phyloP scores from a whole-genome alignment of 2,329 filamentous ascomycete genomes.

The Venturia carpophila region DNA sequence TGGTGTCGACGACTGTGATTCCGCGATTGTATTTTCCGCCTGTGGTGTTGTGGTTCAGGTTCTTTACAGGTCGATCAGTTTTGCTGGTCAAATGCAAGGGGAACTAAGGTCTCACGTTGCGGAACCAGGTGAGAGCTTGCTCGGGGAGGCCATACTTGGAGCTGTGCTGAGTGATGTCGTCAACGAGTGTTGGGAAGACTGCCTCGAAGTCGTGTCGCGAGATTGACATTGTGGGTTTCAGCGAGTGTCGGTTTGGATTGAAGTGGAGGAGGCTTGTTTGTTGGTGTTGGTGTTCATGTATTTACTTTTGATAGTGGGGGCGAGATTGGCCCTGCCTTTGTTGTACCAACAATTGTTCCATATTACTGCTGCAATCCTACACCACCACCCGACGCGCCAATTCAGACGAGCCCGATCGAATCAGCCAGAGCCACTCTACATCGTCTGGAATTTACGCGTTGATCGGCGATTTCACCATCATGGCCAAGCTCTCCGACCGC shows the following conservation, averaged over 20 bases:
- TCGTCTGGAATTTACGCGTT: slow-evolving; percentile 2
- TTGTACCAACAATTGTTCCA: background rate
- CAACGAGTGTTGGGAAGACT: slow-evolving; percentile 77
- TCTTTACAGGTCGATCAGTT: slow-evolving; percentile 42
- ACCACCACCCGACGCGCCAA: background rate
- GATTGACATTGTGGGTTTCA: slow-evolving; percentile 49
- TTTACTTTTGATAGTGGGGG: slow-evolving; percentile 10
- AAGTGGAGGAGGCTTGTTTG: background rate
- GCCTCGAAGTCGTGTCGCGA: slow-evolving; percentile 82
- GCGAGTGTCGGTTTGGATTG: background rate
- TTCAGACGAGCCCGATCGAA: background rate
- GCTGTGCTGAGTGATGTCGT: slow-evolving; percentile 72
- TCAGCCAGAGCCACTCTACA: background rate
- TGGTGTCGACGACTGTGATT: slow-evolving; percentile 93
- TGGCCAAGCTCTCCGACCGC: slow-evolving; percentile 30
- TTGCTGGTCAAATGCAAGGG: background rate
- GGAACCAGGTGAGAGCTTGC: slow-evolving; percentile 77
- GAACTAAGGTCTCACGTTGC: slow-evolving; percentile 3
- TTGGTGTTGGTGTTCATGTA: background rate
- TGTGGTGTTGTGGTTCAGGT: slow-evolving; percentile 74
- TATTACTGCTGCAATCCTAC: background rate
- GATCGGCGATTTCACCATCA: background rate
- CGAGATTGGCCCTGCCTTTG: background rate
- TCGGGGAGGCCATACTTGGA: slow-evolving; percentile 75
- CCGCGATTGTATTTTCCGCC: slow-evolving; percentile 98